Percentiles rank a stretch among this genome's conserved stretches.
Conservation (phyloP, 179 eudicot genomes). For the Nepenthes alata region DNA sequence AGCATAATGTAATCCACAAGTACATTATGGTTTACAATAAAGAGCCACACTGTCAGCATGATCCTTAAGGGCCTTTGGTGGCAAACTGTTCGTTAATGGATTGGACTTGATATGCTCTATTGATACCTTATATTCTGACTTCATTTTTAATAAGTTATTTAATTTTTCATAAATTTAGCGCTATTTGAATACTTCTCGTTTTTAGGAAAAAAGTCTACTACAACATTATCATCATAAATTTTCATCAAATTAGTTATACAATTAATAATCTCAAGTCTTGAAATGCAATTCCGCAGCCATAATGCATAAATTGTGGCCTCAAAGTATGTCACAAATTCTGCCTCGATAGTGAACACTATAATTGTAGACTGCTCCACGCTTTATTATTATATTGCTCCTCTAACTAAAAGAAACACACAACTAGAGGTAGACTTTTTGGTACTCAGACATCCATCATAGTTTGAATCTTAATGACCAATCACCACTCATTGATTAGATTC, state of each 20-base stretch:
- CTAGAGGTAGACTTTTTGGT: not conserved
- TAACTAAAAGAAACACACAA: not conserved
- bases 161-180: too few relatives aligned
- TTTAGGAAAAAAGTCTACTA: not conserved
- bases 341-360: not conserved
- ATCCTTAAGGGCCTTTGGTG: too few relatives aligned
- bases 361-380: not conserved
- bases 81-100: too few relatives aligned
- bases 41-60: too few relatives aligned
- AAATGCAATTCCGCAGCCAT: slow-evolving; percentile 1
- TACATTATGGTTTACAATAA: too few relatives aligned
- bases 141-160: too few relatives aligned
- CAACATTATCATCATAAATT: not conserved
- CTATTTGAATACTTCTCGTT: not conserved
- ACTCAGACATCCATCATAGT: not conserved
- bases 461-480: too few relatives aligned
- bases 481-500: too few relatives aligned
- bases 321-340: slow-evolving; percentile 4
- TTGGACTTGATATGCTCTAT: too few relatives aligned
- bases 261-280: not conserved
- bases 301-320: not conserved
- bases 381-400: not conserved
- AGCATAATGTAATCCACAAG: too few relatives aligned
- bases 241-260: too few relatives aligned
- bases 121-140: too few relatives aligned